These are phyloP conservation scores for Monosporascus sp. DNA, from an alignment of 2,329 filamentous ascomycete genomes.

Conservation along the genomic window DNA sequence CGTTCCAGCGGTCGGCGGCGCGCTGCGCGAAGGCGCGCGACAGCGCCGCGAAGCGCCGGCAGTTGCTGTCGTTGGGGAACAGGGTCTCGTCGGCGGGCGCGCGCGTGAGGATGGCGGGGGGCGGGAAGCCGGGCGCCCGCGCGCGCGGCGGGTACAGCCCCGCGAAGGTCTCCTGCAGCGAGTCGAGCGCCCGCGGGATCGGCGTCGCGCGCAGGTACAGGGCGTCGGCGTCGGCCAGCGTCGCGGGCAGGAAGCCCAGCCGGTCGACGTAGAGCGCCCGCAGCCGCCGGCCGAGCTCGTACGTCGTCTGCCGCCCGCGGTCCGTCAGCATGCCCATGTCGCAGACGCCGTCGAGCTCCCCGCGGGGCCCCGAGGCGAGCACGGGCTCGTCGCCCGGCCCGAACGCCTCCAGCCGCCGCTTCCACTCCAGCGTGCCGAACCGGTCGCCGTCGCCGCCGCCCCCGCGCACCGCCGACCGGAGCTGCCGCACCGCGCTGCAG, in stretches of 20 bases:
- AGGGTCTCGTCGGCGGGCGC: constrained; percentile 68
- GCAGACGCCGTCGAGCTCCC: constrained; percentile 76
- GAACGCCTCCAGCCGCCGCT: constrained; percentile 79
- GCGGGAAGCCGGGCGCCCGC: constrained; percentile 44
- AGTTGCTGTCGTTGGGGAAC: constrained; percentile 72
- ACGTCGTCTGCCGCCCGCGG: constrained; percentile 66
- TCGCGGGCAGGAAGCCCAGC: constrained; percentile 62
- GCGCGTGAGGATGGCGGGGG: constrained; percentile 62
- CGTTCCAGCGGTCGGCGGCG: constrained; percentile 69
- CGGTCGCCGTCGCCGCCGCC: constrained; percentile 25
- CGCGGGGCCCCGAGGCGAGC: constrained; percentile 60
- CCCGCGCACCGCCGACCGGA: constrained; percentile 51
- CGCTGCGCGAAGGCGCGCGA: constrained; percentile 66
- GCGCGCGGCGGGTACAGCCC: constrained; percentile 63
- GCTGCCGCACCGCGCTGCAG: constrained; percentile 69
- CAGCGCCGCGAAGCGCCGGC: constrained; percentile 66
- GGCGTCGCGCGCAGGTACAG: constrained; percentile 72
- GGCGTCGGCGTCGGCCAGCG: constrained; percentile 46
- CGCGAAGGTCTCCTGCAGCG: constrained; percentile 68
- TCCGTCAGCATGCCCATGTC: constrained; percentile 74
- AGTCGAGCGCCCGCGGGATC: constrained; percentile 71
- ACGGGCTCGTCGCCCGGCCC: constrained; percentile 64
- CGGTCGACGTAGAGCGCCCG: constrained; percentile 70
- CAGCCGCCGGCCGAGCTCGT: constrained; percentile 61
- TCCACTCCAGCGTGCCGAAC: constrained; percentile 51